Evolutionary conservation across 805 yeast genomes (phyloP), one percentile per base, ranked within the genome.

Genomic region (Wickerhamiella galacta): DNA sequence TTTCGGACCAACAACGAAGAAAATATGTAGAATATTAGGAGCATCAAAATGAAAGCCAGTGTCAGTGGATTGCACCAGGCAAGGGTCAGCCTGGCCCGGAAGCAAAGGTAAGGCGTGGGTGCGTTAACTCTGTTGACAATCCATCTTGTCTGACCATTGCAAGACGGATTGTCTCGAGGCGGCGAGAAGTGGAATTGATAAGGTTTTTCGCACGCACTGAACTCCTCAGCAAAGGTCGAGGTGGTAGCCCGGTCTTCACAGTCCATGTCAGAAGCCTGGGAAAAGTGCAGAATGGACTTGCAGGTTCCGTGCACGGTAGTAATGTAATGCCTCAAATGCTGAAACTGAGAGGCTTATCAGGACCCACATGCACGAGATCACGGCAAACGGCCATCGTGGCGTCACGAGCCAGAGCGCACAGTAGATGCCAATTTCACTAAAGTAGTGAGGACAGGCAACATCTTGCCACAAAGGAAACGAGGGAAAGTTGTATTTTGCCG

Each of bases 401-500:
- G 43, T 32, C 8, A 47, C 27, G 5, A 38, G 7, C 15, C 38
- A 38, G 1, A 53, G 22, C 1, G 57, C 38, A 0, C 56, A 19
- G 41, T 75, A 75, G 11, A 75, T 57, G 17, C 58, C 28, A 4
- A 71, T 51, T 45, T 75, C 85, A 41, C 70, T 70, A 6, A 67
- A 52, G 41, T 75, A 75, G 48, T 75, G 83, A 0, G 82, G 75
- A 39, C 75, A 68, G 3, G 70, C 56, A 3, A 61, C 58, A 11
- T 41, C 43, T 17, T 44, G 44, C 43, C 69, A 66, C 30, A 64
- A 40, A 0, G 69, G 58, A 26, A 49, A 45, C 0, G 37, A 33
- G 1, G 83, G 82, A 12, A 59, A 44, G 1, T 65, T 49, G 51
- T 75, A 75, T 47, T 75, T 75, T 21, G 46, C 49, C 20, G 75